phyloP scores from a whole-genome alignment of 345 rosid genomes.

The Excoecaria cochinchinensis region DNA sequence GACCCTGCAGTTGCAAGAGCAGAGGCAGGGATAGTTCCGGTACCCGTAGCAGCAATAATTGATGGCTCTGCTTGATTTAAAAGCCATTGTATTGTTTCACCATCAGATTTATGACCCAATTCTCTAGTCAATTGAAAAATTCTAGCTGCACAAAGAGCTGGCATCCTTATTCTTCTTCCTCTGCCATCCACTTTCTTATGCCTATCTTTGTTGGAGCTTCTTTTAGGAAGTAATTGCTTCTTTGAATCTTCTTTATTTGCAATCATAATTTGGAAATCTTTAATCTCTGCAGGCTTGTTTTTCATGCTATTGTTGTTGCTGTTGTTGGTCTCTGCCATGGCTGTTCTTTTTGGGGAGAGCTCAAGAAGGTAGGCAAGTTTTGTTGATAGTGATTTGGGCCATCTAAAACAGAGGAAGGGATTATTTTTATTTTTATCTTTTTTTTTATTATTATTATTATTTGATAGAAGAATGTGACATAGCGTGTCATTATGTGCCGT shows the following conservation, averaged over 20 bases:
- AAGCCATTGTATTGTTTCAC: slow-evolving; percentile 94
- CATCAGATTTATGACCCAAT: slow-evolving; percentile 96
- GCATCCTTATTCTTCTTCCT: slow-evolving; percentile 96
- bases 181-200: slow-evolving; percentile 96
- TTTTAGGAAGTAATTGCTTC: slow-evolving; percentile 65
- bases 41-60: slow-evolving; percentile 84
- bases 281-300: slow-evolving; percentile 45
- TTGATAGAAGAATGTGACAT: slow-evolving; percentile 37
- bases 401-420: slow-evolving; percentile 17
- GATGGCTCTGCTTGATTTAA: slow-evolving; percentile 93
- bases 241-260: slow-evolving; percentile 56
- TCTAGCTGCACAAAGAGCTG: slow-evolving; percentile 93
- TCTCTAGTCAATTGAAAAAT: slow-evolving; percentile 93
- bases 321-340: slow-evolving; percentile 29
- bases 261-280: slow-evolving; percentile 66
- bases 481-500: no score
- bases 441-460: no score
- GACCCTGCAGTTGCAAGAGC: slow-evolving; percentile 70
- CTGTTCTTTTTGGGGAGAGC: slow-evolving; percentile 30
- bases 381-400: slow-evolving; percentile 19
- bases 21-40: slow-evolving; percentile 89
- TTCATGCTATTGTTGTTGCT: slow-evolving; percentile 15
- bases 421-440: no score
- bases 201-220: slow-evolving; percentile 89
- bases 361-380: slow-evolving; percentile 53